Evolutionary conservation across 345 rosid species (phyloP).

Genomic region (Ceriops tagal): DNA sequence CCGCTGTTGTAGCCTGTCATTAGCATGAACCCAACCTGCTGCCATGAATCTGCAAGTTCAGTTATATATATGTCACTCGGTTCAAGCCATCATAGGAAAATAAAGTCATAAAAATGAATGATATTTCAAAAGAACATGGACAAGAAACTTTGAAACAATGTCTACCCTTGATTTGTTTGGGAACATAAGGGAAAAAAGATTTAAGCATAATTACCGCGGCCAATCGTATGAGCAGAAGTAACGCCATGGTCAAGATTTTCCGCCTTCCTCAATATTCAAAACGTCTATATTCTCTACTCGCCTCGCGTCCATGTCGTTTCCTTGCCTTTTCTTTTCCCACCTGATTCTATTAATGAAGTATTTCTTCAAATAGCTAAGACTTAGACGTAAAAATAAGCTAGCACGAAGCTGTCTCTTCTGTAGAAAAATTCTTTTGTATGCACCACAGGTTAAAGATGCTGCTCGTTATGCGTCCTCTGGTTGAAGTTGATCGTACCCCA

Average conservation of each 20-base stretch:
- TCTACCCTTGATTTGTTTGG: no score
- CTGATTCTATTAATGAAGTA: no score
- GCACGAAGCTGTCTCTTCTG: no score
- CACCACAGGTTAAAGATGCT: no score
- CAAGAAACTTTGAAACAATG: not conserved
- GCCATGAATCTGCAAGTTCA: conserved; percentile 33
- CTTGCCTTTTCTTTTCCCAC: no score
- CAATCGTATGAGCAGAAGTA: conserved; percentile 25
- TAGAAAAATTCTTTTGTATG: no score
- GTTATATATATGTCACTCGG: not conserved
- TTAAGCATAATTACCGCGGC: conserved; percentile 1
- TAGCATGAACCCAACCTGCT: conserved; percentile 32
- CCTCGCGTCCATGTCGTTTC: conserved; percentile 3
- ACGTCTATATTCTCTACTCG: not conserved
- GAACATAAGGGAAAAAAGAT: no score
- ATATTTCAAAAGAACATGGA: not conserved
- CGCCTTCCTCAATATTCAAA: conserved; percentile 11
- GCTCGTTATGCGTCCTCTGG: no score
- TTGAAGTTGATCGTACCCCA: no score
- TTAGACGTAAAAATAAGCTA: no score
- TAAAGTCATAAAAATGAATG: not conserved
- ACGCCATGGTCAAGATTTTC: conserved; percentile 3
- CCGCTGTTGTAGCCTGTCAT: conserved; percentile 32
- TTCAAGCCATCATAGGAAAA: not conserved
- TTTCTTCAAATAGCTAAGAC: no score